Evolutionary conservation across 345 rosid genomes (phyloP), one percentile per base, ranked within the genome.

Genomic region (Camelina sativa): DNA sequence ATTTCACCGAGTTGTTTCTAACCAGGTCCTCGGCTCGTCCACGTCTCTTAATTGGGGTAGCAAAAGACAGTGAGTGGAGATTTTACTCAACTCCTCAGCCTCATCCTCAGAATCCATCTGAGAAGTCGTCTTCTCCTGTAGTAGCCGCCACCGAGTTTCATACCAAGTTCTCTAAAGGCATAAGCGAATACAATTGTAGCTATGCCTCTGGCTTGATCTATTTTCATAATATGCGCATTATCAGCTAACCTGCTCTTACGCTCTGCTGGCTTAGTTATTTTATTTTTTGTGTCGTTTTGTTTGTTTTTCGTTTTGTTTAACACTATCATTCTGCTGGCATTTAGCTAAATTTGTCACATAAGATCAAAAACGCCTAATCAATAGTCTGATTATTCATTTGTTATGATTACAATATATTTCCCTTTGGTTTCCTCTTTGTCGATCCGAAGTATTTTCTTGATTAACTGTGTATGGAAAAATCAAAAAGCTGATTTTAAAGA

Each of bases 111-210:
- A 40, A 40, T 40, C 5, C 44, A 40, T 40, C 4, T 41, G 44
- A 40, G 44, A 40, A 11, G 13, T 40, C 5, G 13, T 40, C 13
- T 11, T 15, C 65, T 20, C 11, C 22, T 12, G 51, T 34, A 8
- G 62, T 60, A 38, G 1, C 16, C 28, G 28, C 28, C 1, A 6
- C 47, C 2, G 65, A 60, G 11, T 35, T 25, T 25, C 67, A 43
- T 28, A 63, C 1, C 9, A 63, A 25, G 38, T 62, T 25, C 20
- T 9, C 13, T 3, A 1, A 1, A 11, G 52, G 10, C 23, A 17
- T 0, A 0, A 2, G 6, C n/a, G 0, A 1, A 3, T 1, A 11
- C 15, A 10, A 5, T 0, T 7, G 12, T 43, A 5, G 4, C 2
- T 47, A 4, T 62, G 8, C 9, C 9, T 63, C 37, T 25, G 40